phyloP scores from a whole-genome alignment of 768 basidiomycete genomes.

The Leccinum longicurvipes region DNA sequence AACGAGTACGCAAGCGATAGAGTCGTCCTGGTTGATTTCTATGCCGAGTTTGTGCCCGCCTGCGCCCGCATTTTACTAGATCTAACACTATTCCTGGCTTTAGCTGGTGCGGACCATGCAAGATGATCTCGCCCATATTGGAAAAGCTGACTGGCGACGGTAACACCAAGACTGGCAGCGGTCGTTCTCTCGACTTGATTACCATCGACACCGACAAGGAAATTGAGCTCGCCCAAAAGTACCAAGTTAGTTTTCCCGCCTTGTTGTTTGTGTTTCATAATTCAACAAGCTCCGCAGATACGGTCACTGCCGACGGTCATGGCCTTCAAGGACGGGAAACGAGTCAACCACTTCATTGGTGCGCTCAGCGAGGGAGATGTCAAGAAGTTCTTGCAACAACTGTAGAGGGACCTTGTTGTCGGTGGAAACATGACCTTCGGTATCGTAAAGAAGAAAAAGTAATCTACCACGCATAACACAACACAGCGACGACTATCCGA shows the following conservation, averaged over 20 bases:
- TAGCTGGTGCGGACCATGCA: conserved; percentile 83
- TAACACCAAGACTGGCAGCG: conserved; percentile 46
- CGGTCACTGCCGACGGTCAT: conserved; percentile 76
- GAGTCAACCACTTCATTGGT: conserved; percentile 60
- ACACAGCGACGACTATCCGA: conserved; percentile 6
- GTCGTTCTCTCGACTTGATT: conserved; percentile 63
- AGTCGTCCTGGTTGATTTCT: conserved; percentile 73
- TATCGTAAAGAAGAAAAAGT: conserved; percentile 10
- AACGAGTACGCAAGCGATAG: conserved; percentile 39
- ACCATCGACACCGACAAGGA: conserved; percentile 65
- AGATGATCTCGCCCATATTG: conserved; percentile 65
- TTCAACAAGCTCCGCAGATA: conserved; percentile 42
- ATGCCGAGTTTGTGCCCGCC: conserved; percentile 62
- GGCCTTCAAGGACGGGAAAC: conserved; percentile 66
- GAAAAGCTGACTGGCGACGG: conserved; percentile 52
- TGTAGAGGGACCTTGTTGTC: conserved; percentile 23
- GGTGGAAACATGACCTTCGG: background rate
- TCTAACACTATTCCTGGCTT: conserved; percentile 4
- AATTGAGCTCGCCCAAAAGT: conserved; percentile 45
- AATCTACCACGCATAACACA: conserved; percentile 11
- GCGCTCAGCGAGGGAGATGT: conserved; percentile 46
- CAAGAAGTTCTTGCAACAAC: conserved; percentile 41
- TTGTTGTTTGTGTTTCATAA: background rate
- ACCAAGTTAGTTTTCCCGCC: conserved; percentile 35
- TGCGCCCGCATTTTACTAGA: background rate